Percentiles rank a stretch among this genome's conserved stretches.
phyloP scores from a whole-genome alignment of 1,139 yeast genomes.

The Yamadazyma trypodendri region DNA sequence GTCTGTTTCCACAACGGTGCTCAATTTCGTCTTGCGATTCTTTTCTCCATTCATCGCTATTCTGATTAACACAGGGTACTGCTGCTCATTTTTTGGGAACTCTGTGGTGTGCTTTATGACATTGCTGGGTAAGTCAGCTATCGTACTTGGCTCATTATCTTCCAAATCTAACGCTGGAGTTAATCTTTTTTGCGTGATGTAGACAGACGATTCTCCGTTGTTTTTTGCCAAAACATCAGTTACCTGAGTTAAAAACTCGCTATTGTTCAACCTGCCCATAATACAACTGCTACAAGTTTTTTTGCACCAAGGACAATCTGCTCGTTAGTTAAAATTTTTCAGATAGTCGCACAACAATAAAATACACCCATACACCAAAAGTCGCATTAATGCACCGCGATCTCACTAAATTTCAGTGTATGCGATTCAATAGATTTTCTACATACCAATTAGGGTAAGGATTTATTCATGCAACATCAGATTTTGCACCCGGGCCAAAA shows the following conservation, averaged over 20 bases:
- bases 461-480: neutral
- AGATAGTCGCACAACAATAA: too few species aligned
- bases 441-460: too few species aligned
- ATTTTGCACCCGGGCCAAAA: neutral
- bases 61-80: slow-evolving; percentile 54
- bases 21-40: slow-evolving; percentile 49
- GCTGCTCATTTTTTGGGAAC: slow-evolving; percentile 16
- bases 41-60: slow-evolving; percentile 44
- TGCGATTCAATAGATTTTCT: too few species aligned
- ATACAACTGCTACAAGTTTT: too few species aligned
- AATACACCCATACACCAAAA: too few species aligned
- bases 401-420: too few species aligned
- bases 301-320: too few species aligned
- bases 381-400: too few species aligned
- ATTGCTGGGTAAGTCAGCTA: slow-evolving; percentile 37
- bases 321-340: too few species aligned
- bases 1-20: slow-evolving; percentile 62
- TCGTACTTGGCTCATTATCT: slow-evolving; percentile 11
- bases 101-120: slow-evolving; percentile 23
- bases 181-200: slow-evolving; percentile 44
- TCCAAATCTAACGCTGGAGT: slow-evolving; percentile 25
- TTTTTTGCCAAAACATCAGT: slow-evolving; percentile 27
- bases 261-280: slow-evolving; percentile 41
- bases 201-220: slow-evolving; percentile 42
- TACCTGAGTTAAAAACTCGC: slow-evolving; percentile 36